These are phyloP conservation scores for Syncephalastrum contaminatum DNA, from an alignment of 371 early-diverging fungal species.

Conservation along the genomic window DNA sequence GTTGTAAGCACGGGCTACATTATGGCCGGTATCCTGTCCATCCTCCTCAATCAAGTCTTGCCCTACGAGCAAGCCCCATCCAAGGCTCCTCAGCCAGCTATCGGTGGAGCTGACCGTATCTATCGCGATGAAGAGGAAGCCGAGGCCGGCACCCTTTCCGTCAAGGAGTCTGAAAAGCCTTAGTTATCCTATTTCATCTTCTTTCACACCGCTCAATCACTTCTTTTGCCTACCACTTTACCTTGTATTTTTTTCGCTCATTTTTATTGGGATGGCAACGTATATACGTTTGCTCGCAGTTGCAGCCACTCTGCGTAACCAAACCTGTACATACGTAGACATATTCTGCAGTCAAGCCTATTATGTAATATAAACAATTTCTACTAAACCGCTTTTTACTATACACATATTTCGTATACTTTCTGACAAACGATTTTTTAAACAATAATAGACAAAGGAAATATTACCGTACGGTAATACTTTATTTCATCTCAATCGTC, in stretches of 20 bases:
- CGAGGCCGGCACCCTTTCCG: slow-evolving; percentile 10
- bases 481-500: no score
- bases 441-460: no score
- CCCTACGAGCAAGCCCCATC: slow-evolving; percentile 21
- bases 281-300: slow-evolving; percentile 15
- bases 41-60: slow-evolving; percentile 48
- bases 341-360: neutral
- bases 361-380: neutral
- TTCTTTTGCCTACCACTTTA: no score
- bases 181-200: slow-evolving; percentile 2
- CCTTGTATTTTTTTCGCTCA: neutral
- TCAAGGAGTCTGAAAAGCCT: slow-evolving; percentile 6
- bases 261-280: slow-evolving; percentile 4
- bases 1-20: slow-evolving; percentile 56
- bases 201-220: no score
- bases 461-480: no score
- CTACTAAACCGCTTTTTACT: neutral
- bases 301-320: slow-evolving; percentile 20
- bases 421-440: no score
- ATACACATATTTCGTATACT: neutral
- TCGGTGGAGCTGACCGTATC: slow-evolving; percentile 10
- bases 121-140: slow-evolving; percentile 13
- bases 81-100: neutral
- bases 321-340: slow-evolving; percentile 16
- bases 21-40: slow-evolving; percentile 52